Evolutionary conservation across 805 yeast species (phyloP).

Genomic region (Starmerella apicola): DNA sequence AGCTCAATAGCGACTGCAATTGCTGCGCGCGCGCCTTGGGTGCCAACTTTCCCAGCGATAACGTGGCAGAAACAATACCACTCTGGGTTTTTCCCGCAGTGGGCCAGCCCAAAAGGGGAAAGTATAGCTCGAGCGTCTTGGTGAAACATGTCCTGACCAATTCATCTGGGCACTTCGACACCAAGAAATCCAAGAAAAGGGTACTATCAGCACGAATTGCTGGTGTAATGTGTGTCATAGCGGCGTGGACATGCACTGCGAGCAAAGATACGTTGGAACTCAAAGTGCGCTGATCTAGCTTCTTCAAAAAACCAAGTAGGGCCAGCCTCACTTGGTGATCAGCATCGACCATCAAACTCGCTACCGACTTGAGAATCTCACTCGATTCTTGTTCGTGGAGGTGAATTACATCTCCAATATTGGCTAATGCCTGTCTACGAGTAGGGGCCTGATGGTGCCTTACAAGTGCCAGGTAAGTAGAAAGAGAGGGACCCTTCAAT

Average conservation of each 20-base stretch:
- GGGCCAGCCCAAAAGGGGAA: constrained; percentile 65
- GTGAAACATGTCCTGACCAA: constrained; percentile 19
- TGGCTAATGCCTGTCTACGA: constrained; percentile 20
- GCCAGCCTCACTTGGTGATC: constrained; percentile 53
- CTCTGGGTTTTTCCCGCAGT: constrained; percentile 11
- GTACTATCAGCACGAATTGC: constrained; percentile 67
- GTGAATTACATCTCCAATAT: constrained; percentile 11
- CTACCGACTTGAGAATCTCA: constrained; percentile 35
- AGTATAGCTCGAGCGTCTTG: constrained; percentile 40
- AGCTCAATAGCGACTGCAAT: constrained; percentile 15
- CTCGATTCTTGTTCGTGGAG: constrained; percentile 13
- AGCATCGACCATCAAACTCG: constrained; percentile 56
- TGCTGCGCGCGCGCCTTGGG: constrained; percentile 21
- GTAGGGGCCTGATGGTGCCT: constrained; percentile 22
- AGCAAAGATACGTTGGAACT: constrained; percentile 30
- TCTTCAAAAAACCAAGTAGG: constrained; percentile 32
- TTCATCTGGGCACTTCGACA: constrained; percentile 28
- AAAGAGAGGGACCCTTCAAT: constrained; percentile 14
- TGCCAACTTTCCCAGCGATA: constrained; percentile 20
- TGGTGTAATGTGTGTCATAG: constrained; percentile 84
- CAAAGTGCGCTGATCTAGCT: constrained; percentile 18
- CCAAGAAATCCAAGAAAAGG: constrained; percentile 46
- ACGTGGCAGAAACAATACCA: constrained; percentile 15
- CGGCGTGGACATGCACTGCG: constrained; percentile 68
- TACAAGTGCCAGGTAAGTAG: constrained; percentile 16